These are phyloP conservation scores for Ganoderma lingzhi DNA, from an alignment of 1,284 basidiomycete genomes.

Conservation along the genomic window DNA sequence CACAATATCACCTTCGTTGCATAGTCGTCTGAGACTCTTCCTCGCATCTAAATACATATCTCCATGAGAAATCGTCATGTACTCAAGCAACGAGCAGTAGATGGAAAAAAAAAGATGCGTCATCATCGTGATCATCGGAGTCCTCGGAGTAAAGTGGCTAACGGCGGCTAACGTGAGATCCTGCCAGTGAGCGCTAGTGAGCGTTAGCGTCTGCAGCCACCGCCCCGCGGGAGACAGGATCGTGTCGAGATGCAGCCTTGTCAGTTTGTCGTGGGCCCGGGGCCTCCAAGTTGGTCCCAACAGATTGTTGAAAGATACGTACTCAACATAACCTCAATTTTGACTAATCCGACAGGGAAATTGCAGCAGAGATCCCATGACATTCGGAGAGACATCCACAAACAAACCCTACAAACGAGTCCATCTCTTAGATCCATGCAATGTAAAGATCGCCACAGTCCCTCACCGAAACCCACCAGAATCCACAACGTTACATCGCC, in stretches of 20 bases:
- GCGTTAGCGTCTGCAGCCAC: too few species aligned
- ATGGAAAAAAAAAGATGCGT: neutral
- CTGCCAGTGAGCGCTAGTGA: too few species aligned
- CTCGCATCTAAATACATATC: neutral
- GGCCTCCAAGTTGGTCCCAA: too few species aligned
- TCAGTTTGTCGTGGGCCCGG: too few species aligned
- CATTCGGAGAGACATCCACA: neutral
- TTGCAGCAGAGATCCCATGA: neutral
- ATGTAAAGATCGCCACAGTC: neutral
- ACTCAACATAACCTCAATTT: neutral
- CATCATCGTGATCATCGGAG: neutral
- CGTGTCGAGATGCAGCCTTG: too few species aligned
- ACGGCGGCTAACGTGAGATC: too few species aligned
- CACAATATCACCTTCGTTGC: neutral
- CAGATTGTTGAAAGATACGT: neutral
- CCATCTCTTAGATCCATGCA: neutral
- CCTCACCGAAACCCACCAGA: neutral
- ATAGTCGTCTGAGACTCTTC: constrained; percentile 1
- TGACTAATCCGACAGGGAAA: neutral
- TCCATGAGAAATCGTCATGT: neutral
- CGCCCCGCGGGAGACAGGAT: too few species aligned
- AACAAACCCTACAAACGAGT: neutral
- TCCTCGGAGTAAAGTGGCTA: neutral
- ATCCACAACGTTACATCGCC: neutral
- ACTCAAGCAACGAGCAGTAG: neutral